Evolutionary conservation across 495 filamentous ascomycete species (phyloP).

Genomic region (Neurospora pannonica): DNA sequence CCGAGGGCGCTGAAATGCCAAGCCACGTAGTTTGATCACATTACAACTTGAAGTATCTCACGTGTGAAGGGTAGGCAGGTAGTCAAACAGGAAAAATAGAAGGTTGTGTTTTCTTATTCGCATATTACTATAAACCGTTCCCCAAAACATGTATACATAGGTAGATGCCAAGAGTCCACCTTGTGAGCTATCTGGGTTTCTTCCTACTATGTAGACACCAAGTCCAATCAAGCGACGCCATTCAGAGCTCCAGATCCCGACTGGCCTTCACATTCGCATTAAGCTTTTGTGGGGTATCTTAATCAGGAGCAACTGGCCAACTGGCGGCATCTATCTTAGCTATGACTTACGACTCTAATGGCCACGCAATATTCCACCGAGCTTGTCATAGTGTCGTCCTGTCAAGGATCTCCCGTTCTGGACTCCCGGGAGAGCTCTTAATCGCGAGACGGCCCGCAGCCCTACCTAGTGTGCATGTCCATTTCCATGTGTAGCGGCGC

Average conservation of each 20-base stretch:
- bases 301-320: not conserved
- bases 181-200: not conserved
- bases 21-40: not conserved
- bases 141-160: not conserved
- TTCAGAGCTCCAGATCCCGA: not conserved
- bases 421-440: not conserved
- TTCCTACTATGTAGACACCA: not conserved
- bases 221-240: not conserved
- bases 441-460: not conserved
- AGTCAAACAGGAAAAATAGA: not conserved
- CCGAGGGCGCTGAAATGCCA: not conserved
- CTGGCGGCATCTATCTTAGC: not conserved
- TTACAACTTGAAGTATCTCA: not conserved
- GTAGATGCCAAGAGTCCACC: not conserved
- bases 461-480: not conserved
- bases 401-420: not conserved
- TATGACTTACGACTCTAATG: not conserved
- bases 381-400: not conserved
- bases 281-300: not conserved
- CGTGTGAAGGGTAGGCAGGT: not conserved
- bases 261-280: not conserved
- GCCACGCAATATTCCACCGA: not conserved
- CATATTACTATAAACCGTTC: not conserved
- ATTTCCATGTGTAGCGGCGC: not conserved
- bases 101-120: not conserved